Percentiles rank a stretch among this genome's conserved stretches.
phyloP scores from a whole-genome alignment of 164 flowering plant genomes.

The Stephania cephalantha region DNA sequence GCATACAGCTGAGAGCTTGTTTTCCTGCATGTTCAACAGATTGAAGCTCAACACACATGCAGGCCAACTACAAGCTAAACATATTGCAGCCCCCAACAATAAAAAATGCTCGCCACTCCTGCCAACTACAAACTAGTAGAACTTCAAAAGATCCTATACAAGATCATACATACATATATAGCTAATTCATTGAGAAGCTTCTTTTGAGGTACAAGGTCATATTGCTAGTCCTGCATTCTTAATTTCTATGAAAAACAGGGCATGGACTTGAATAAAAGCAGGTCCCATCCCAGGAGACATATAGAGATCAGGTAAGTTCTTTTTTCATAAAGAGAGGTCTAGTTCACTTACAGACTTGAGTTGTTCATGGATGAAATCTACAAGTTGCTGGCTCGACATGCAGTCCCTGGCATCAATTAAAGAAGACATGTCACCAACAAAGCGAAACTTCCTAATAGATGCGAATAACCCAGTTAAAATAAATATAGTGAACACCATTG shows the following conservation, averaged over 20 bases:
- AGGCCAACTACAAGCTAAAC: no score
- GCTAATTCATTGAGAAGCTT: neutral
- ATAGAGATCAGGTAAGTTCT: neutral
- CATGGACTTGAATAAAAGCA: neutral
- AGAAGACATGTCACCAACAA: neutral
- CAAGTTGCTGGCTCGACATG: slow-evolving; percentile 98
- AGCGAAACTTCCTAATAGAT: neutral
- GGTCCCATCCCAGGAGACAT: neutral
- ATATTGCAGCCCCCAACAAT: no score
- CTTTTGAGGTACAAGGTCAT: neutral
- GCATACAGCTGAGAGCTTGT: slow-evolving; percentile 74
- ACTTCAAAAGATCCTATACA: no score
- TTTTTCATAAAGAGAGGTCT: neutral
- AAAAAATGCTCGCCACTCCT: no score
- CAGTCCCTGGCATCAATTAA: slow-evolving; percentile 71
- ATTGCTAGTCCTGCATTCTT: neutral
- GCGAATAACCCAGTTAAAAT: neutral
- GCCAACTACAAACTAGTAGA: no score
- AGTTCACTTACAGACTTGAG: slow-evolving; percentile 48
- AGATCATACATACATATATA: no score
- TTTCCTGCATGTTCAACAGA: slow-evolving; percentile 55
- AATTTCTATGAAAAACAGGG: neutral
- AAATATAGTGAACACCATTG: neutral
- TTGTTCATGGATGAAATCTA: slow-evolving; percentile 81
- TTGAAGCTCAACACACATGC: neutral